Evolutionary conservation across 345 rosid species (phyloP).

Genomic region (Gossypium thurberi): DNA sequence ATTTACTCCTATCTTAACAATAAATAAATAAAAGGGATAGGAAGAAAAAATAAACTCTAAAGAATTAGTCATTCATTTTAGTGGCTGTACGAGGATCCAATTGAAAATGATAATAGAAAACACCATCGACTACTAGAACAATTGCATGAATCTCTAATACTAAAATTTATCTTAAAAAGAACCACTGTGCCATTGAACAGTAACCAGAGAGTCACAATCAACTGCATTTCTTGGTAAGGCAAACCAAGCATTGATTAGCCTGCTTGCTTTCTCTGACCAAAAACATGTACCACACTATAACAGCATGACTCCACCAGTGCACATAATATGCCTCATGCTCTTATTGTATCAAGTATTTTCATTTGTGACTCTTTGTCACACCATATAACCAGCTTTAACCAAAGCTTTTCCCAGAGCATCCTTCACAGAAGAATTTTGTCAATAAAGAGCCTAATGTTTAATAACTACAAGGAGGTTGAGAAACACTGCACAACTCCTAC

Average conservation of each 20-base stretch:
- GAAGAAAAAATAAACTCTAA: background rate
- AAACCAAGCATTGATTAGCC: background rate
- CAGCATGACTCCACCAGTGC: slow-evolving; percentile 1
- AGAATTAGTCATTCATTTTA: background rate
- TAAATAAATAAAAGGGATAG: background rate
- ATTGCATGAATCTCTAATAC: background rate
- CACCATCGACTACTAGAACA: background rate
- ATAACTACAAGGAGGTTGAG: background rate
- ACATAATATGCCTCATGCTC: background rate
- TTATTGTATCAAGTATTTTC: background rate
- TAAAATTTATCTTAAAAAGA: background rate
- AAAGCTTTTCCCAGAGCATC: background rate
- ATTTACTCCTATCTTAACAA: background rate
- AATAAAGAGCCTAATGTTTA: background rate
- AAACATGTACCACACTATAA: background rate
- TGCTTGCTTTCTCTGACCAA: background rate
- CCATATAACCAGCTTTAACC: background rate
- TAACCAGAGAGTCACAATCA: background rate
- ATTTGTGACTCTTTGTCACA: background rate
- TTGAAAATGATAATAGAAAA: background rate
- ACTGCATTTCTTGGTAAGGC: background rate
- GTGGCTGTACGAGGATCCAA: background rate
- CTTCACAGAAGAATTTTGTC: background rate
- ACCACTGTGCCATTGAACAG: background rate
- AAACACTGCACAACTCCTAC: background rate